Evolutionary conservation across 176 grass and related monocot species (phyloP), one percentile per base, ranked within the genome.

Genomic region (Secale cereale): DNA sequence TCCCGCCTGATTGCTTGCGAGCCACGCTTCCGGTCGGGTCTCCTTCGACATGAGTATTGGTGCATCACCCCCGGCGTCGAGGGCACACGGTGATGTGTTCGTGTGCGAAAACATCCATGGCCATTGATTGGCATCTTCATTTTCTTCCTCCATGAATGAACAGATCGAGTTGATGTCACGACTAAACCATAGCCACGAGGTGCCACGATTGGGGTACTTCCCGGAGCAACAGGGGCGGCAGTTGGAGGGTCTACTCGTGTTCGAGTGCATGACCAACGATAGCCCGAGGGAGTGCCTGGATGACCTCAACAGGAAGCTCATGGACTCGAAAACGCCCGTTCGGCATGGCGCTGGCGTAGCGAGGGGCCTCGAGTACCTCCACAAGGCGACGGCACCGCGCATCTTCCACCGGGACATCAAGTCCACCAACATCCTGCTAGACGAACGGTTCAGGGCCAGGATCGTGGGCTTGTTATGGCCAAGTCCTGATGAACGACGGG

Each of bases 371-470:
- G 93, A 98, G 81, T 98, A 98, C 89, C 88, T 98, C 23, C 96
- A 98, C 67, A 93, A 98, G 91, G 96, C 96, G 17, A 93, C 93
- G 1, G 91, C 96, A 29, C 91, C 93, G 2, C 84, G 91, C 62
- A 98, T 98, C 89, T 74, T 98, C 81, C 96, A 98, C 70, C 89
- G 91, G 12, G 96, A 98, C 87, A 94, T 98, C 89, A 98, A 95
- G 86, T 94, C 93, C 27, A 95, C 88, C 62, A 98, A 95, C 90
- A 98, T 98, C 83, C 91, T 98, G 32, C 86, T 98, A 70, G 93
- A 98, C 7, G 89, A 89, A 63, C 89, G 74, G 81, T 88, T 85
- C 83, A 87, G 66, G 59, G 91, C 93, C 83, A 82, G 91, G 96
- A 98, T 98, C 92, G 91, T 89, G 3, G 96, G 95, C 78, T 89